These are phyloP conservation scores for Sanghuangporus weigelae DNA, from an alignment of 1,284 basidiomycete genomes.

Conservation along the genomic window DNA sequence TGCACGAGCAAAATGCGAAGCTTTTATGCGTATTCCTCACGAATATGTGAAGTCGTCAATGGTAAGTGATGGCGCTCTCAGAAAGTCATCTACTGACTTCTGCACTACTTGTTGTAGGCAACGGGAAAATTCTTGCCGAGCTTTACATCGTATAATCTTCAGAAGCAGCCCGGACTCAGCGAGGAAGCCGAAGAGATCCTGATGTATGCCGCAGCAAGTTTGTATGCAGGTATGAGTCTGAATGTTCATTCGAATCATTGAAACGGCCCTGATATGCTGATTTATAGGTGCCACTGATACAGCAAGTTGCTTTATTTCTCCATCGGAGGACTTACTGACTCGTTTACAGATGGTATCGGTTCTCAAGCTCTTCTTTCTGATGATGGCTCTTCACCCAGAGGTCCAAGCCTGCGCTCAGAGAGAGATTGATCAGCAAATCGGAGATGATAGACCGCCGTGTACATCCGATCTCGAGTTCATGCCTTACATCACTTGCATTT, in stretches of 20 bases:
- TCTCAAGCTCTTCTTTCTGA: conserved; percentile 12
- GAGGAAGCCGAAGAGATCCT: conserved; percentile 32
- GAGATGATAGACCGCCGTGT: conserved; percentile 8
- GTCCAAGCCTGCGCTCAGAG: conserved; percentile 36
- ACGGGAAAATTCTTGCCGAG: not conserved
- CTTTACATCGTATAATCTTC: not conserved
- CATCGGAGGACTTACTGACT: not conserved
- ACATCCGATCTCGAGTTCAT: conserved; percentile 22
- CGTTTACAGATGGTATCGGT: conserved; percentile 7
- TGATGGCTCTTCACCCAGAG: conserved; percentile 34
- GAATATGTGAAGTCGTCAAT: not conserved
- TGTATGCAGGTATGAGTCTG: conserved; percentile 25
- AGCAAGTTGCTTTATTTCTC: conserved; percentile 21
- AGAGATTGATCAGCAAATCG: conserved; percentile 34
- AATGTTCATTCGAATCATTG: too few species aligned
- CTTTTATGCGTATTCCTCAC: not conserved
- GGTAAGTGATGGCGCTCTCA: not conserved
- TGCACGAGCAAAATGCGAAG: conserved; percentile 37
- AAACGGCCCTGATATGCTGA: not conserved
- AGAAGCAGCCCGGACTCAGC: not conserved
- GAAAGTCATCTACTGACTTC: not conserved
- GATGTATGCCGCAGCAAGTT: conserved; percentile 38
- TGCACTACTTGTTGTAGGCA: not conserved
- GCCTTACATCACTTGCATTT: conserved; percentile 18
- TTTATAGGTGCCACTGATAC: conserved; percentile 39